phyloP scores from a whole-genome alignment of 208 protist species.

The Zelonia costaricensis region DNA sequence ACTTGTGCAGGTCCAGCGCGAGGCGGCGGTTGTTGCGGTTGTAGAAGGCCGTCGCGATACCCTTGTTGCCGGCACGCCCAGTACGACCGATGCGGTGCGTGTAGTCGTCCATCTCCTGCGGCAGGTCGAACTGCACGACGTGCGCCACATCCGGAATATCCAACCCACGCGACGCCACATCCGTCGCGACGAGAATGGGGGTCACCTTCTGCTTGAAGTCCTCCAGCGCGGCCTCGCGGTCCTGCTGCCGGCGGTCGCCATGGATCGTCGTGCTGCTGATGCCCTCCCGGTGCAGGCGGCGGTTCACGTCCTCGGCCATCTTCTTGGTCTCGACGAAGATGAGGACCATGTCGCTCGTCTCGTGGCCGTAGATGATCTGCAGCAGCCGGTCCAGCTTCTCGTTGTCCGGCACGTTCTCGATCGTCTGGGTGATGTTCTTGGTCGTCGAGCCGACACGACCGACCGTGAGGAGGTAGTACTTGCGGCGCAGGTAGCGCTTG shows the following conservation, averaged over 20 bases:
- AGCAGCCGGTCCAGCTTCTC: slow-evolving; percentile 82
- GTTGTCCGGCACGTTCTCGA: slow-evolving; percentile 74
- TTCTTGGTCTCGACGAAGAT: slow-evolving; percentile 99
- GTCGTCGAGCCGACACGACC: slow-evolving; percentile 98
- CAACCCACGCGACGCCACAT: slow-evolving; percentile 98
- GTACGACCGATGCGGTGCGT: slow-evolving; percentile 99
- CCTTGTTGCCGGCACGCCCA: slow-evolving; percentile 97
- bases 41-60: slow-evolving; percentile 96
- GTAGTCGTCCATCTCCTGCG: slow-evolving; percentile 98
- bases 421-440: slow-evolving; percentile 95
- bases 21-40: slow-evolving; percentile 63
- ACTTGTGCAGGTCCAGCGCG: slow-evolving; percentile 72
- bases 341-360: slow-evolving; percentile 83
- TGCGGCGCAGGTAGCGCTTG: slow-evolving; percentile 95
- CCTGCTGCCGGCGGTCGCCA: slow-evolving; percentile 91
- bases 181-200: slow-evolving; percentile 97
- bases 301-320: slow-evolving; percentile 90
- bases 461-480: slow-evolving; percentile 97
- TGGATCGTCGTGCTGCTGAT: slow-evolving; percentile 95
- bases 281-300: slow-evolving; percentile 69
- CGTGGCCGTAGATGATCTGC: slow-evolving; percentile 70
- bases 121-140: slow-evolving; percentile 98
- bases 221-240: slow-evolving; percentile 85
- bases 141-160: slow-evolving; percentile 97
- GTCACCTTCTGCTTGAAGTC: slow-evolving; percentile 88